Evolutionary conservation across 2,329 filamentous ascomycete genomes (phyloP).

Genomic region (Pezicula radicicola): DNA sequence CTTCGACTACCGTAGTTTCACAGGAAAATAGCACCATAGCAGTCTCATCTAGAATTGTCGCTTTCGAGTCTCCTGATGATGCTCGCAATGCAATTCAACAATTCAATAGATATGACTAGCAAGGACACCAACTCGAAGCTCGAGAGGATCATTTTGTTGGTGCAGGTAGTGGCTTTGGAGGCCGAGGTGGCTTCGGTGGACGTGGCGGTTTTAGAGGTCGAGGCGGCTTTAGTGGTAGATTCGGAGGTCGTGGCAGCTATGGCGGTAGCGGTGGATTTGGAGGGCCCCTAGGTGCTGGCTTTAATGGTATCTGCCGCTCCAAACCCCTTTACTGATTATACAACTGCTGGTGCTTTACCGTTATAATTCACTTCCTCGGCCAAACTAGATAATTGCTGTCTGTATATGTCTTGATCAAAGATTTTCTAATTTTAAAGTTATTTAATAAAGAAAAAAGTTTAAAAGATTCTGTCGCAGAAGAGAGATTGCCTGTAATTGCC

Average conservation of each 20-base stretch:
- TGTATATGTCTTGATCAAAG: too few relatives aligned
- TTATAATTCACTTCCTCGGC: too few relatives aligned
- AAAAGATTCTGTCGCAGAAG: slow-evolving; percentile 68
- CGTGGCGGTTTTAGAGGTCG: slow-evolving; percentile 55
- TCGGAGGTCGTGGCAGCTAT: slow-evolving; percentile 31
- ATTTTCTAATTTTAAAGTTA: too few relatives aligned
- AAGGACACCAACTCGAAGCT: slow-evolving; percentile 88
- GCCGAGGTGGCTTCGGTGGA: slow-evolving; percentile 39
- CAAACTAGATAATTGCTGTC: too few relatives aligned
- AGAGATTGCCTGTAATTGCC: slow-evolving; percentile 32
- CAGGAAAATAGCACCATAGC: too few relatives aligned
- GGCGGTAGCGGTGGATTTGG: slow-evolving; percentile 45
- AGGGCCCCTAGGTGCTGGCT: slow-evolving; percentile 28
- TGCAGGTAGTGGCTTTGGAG: slow-evolving; percentile 40
- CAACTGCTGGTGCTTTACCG: slow-evolving; percentile 79
- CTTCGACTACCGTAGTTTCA: too few relatives aligned
- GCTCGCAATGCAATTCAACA: slow-evolving; percentile 94
- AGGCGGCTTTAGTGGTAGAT: slow-evolving; percentile 56
- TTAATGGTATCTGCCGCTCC: slow-evolving; percentile 52
- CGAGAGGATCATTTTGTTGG: slow-evolving; percentile 93
- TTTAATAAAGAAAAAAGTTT: too few relatives aligned
- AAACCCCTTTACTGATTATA: slow-evolving; percentile 92
- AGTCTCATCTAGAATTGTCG: slow-evolving; percentile 93
- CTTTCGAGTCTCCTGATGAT: slow-evolving; percentile 92
- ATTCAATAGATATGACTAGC: slow-evolving; percentile 99